These are phyloP conservation scores for Leishmania braziliensis DNA, from an alignment of 208 protist species.

Conservation along the genomic window DNA sequence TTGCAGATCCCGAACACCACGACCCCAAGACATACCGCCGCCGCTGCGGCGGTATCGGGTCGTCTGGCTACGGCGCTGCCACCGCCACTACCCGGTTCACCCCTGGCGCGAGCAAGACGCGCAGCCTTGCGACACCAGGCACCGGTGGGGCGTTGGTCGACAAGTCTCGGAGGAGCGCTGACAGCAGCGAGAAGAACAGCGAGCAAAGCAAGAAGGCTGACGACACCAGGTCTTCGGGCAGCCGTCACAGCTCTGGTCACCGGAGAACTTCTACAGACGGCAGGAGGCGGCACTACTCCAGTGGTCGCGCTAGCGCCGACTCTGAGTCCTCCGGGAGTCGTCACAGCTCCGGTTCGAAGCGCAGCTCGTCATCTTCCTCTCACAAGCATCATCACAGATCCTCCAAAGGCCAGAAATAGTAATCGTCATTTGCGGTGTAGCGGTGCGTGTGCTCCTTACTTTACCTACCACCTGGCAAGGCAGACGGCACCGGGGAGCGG, in stretches of 20 bases:
- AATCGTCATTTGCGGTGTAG: no score
- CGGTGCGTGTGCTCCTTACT: neutral
- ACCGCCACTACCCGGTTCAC: neutral
- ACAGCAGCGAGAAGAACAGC: neutral
- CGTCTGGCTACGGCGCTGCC: conserved; percentile 2
- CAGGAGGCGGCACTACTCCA: neutral
- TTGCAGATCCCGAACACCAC: conserved; percentile 48
- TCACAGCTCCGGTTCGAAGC: conserved; percentile 18
- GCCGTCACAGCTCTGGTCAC: neutral
- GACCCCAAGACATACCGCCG: conserved; percentile 61
- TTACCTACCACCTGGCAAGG: no score
- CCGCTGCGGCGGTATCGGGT: conserved; percentile 7
- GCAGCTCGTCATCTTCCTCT: neutral
- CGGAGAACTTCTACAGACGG: neutral
- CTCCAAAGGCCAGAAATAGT: conserved; percentile 23
- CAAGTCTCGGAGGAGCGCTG: neutral
- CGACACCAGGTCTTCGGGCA: conserved; percentile 9
- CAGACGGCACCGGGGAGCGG: neutral
- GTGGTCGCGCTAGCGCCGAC: neutral
- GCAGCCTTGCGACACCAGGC: conserved; percentile 2
- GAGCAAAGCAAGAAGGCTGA: neutral
- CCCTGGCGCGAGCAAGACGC: neutral
- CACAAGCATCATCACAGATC: conserved; percentile 16
- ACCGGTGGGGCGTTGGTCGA: neutral
- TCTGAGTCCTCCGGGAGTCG: conserved; percentile 21